A percentile compares a stretch with the other conserved stretches of the same genome.
Evolutionary conservation across 2,329 filamentous ascomycete species (phyloP).

Genomic region (Trichoderma lentiforme): DNA sequence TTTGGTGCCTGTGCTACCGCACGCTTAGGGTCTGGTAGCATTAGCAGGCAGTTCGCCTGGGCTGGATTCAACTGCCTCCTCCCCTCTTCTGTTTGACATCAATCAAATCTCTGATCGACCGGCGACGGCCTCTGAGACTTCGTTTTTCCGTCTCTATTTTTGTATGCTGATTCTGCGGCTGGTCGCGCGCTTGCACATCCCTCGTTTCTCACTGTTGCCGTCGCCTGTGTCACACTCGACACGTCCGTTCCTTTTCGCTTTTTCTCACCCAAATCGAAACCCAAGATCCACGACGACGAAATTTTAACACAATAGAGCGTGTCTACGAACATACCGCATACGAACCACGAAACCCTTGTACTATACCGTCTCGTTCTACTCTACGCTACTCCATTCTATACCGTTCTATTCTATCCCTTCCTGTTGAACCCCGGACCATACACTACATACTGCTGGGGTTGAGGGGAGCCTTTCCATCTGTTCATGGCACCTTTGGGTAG

Average conservation of each 20-base stretch:
- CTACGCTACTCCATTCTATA: neutral
- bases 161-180: conserved; percentile 8
- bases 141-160: neutral
- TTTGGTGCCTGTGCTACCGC: neutral
- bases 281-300: neutral
- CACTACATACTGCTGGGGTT: neutral
- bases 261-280: neutral
- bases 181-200: conserved; percentile 8
- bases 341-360: neutral
- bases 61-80: neutral
- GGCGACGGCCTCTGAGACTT: conserved; percentile 11
- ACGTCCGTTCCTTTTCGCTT: conserved; percentile 18
- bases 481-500: conserved; percentile 13
- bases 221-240: conserved; percentile 14
- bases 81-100: conserved; percentile 8
- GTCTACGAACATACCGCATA: neutral
- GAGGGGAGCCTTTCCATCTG: neutral
- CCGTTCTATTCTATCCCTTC: neutral
- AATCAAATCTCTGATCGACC: conserved; percentile 7
- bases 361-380: neutral
- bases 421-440: neutral
- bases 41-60: neutral
- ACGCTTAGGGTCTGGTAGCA: neutral
- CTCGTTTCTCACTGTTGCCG: neutral
- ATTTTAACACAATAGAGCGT: neutral